phyloP scores from a whole-genome alignment of 148 eudicot species.

The Selenicereus undatus region DNA sequence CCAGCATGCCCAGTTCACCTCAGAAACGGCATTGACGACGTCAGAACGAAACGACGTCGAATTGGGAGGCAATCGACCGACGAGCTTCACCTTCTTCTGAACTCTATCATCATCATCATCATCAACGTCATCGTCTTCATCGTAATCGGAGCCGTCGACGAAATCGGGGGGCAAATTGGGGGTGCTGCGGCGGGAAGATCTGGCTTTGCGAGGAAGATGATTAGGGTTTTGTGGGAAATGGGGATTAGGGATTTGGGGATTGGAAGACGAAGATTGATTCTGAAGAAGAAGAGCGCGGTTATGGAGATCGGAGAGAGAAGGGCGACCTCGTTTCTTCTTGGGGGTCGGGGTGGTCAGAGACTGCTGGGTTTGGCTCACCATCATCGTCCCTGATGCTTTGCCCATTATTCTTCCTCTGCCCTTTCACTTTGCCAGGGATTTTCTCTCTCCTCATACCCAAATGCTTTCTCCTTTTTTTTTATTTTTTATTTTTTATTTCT shows the following conservation, averaged over 20 bases:
- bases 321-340: conserved; percentile 67
- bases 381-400: background rate
- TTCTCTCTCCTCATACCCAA: background rate
- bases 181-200: conserved; percentile 33
- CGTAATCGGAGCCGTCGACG: conserved; percentile 25
- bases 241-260: conserved; percentile 33
- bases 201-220: conserved; percentile 17
- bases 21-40: conserved; percentile 6
- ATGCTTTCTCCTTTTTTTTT: no score
- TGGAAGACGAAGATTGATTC: conserved; percentile 19
- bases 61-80: conserved; percentile 46
- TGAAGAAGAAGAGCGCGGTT: conserved; percentile 34
- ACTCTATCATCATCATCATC: conserved; percentile 60
- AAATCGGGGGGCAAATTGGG: conserved; percentile 21
- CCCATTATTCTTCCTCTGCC: background rate
- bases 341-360: conserved; percentile 5
- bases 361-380: background rate
- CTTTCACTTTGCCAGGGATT: background rate
- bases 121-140: conserved; percentile 10
- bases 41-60: conserved; percentile 10
- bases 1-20: conserved; percentile 3
- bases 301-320: conserved; percentile 46
- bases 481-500: no score
- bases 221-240: conserved; percentile 51
- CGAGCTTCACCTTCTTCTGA: conserved; percentile 69